Evolutionary conservation across 2,329 filamentous ascomycete species (phyloP), one percentile per base, ranked within the genome.

Genomic region (Fusarium luffae): DNA sequence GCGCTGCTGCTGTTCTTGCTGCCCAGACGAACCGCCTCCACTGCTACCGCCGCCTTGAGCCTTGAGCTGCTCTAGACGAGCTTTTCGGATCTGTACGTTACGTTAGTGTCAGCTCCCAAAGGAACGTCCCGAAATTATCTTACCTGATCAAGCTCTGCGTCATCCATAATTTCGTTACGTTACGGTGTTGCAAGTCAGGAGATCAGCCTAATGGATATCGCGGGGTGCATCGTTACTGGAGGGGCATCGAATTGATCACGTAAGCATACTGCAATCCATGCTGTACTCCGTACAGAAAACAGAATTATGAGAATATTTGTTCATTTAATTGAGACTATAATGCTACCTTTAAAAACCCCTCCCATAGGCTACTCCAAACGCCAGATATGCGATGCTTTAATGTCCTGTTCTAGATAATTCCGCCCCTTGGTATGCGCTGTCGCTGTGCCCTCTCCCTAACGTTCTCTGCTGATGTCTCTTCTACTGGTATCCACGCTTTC

Each of bases 21-120:
- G 80, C 54, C 79, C 84, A 41, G 71, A 68, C 6, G 70, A 41
- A 42, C 80, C 80, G 61, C 82, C 82, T 51, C 83, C 79, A 65
- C 83, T 82, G 49, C 83, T 82, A 48, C 82, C 86, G 64, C 84
- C 85, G 69, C 86, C 82, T 81, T 92, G 85, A 75, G 94, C 87
- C 81, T 97, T 96, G 72, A 98, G 91, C 84, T 99, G 94, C 81
- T 95, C 93, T 57, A 98, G 90, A 68, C 96, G 93, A 76, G 95
- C 95, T 81, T 93, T 92, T 79, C 95, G 87, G 78, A 98, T 98
- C 92, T 97, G 77, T 21, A 30, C 19, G 6, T 8, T 28, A 13
- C 46, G 52, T 72, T 10, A 72, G 52, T 32, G 7, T 30, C 7
- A 3, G 4, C 14, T 18, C n/a, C 3, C 2, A 7, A 12, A 13